Evolutionary conservation across 2,329 filamentous ascomycete species (phyloP).

Genomic region (Ophiobolus disseminans): DNA sequence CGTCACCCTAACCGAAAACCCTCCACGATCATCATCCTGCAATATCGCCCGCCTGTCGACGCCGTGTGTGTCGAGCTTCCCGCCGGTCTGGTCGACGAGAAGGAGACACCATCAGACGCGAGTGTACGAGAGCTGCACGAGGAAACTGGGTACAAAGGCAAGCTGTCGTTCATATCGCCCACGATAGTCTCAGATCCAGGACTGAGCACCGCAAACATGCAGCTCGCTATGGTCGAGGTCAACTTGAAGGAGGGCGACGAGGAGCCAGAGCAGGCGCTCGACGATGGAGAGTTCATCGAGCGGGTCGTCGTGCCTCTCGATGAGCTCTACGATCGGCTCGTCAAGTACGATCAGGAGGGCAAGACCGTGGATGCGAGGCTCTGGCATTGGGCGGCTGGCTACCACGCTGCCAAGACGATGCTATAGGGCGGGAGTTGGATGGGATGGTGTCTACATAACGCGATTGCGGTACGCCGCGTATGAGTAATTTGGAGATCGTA

Average conservation of each 20-base stretch:
- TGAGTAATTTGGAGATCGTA: too few species aligned
- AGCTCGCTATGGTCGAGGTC: slow-evolving; percentile 67
- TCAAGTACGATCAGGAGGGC: slow-evolving; percentile 54
- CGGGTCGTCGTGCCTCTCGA: slow-evolving; percentile 64
- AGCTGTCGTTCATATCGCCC: slow-evolving; percentile 61
- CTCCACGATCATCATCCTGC: slow-evolving; percentile 63
- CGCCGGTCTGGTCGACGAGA: slow-evolving; percentile 65
- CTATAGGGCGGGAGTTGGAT: neutral
- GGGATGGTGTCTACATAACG: too few species aligned
- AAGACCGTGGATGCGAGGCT: slow-evolving; percentile 65
- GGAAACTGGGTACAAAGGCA: slow-evolving; percentile 68
- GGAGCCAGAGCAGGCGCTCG: slow-evolving; percentile 64
- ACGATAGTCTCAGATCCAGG: slow-evolving; percentile 72
- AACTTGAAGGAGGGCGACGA: slow-evolving; percentile 57
- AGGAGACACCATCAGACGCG: slow-evolving; percentile 63
- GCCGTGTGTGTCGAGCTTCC: slow-evolving; percentile 67
- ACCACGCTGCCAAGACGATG: slow-evolving; percentile 56
- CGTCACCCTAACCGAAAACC: slow-evolving; percentile 55
- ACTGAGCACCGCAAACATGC: slow-evolving; percentile 67
- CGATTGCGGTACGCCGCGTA: too few species aligned
- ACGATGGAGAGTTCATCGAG: slow-evolving; percentile 69
- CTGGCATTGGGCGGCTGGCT: slow-evolving; percentile 67
- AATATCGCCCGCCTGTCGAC: slow-evolving; percentile 67
- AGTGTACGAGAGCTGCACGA: slow-evolving; percentile 66
- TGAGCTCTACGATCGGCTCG: slow-evolving; percentile 63